Evolutionary conservation across 2,329 filamentous ascomycete species (phyloP).

Genomic region (Zarea fungicola): DNA sequence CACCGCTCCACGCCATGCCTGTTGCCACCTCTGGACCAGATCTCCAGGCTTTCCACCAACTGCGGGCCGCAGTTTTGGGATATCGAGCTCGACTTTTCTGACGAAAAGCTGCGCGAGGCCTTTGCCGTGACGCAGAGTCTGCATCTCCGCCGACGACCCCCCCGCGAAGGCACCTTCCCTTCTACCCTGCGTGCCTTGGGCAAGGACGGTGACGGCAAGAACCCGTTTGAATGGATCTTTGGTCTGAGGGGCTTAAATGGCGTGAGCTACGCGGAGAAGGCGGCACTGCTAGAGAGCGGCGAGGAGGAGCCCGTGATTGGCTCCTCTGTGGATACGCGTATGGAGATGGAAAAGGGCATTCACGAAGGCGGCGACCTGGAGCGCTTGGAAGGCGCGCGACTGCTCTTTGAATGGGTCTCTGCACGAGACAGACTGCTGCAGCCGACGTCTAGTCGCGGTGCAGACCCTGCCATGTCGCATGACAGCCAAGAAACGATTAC

Average conservation of each 20-base stretch:
- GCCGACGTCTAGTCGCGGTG: neutral
- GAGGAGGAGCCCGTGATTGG: conserved; percentile 43
- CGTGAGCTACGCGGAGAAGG: conserved; percentile 62
- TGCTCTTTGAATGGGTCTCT: conserved; percentile 54
- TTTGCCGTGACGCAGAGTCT: conserved; percentile 66
- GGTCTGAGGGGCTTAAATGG: conserved; percentile 48
- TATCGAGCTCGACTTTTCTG: conserved; percentile 68
- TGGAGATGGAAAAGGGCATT: conserved; percentile 56
- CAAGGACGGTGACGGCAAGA: conserved; percentile 25
- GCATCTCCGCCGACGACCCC: conserved; percentile 65
- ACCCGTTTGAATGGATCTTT: conserved; percentile 72
- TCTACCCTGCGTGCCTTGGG: conserved; percentile 72
- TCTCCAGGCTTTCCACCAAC: conserved; percentile 55
- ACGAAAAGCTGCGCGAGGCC: conserved; percentile 55
- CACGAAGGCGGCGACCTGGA: conserved; percentile 37
- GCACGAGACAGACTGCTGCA: conserved; percentile 33
- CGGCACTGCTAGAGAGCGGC: conserved; percentile 51
- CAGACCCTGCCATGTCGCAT: conserved; percentile 17
- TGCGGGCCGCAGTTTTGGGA: conserved; percentile 71
- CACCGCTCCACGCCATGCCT: conserved; percentile 53
- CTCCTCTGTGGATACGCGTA: conserved; percentile 62
- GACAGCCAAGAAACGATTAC: conserved; percentile 33
- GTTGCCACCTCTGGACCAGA: conserved; percentile 59
- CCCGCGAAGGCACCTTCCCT: conserved; percentile 64
- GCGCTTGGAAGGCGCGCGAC: conserved; percentile 42